Percentiles rank a stretch among this genome's conserved stretches.
These are phyloP conservation scores for Thermochaetoides dissita DNA, from an alignment of 2,329 filamentous ascomycete genomes.

Conservation along the genomic window DNA sequence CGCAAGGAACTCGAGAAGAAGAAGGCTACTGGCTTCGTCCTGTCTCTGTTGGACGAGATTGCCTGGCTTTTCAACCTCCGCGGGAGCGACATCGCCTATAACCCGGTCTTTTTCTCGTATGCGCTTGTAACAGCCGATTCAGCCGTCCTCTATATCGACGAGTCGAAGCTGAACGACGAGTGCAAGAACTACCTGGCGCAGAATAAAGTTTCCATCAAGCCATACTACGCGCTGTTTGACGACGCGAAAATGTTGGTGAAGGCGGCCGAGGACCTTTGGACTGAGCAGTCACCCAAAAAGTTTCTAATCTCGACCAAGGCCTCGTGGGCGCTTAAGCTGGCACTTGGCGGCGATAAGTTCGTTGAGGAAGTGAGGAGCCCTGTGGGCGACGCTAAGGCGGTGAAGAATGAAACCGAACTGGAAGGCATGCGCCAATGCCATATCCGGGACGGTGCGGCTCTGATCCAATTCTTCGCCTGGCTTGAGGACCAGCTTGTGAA, in stretches of 20 bases:
- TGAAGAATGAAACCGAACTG: constrained; percentile 84
- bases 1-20: constrained; percentile 87
- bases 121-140: constrained; percentile 67
- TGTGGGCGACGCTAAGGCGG: constrained; percentile 76
- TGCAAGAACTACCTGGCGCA: constrained; percentile 55
- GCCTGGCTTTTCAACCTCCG: constrained; percentile 98
- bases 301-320: constrained; percentile 78
- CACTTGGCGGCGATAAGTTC: constrained; percentile 69
- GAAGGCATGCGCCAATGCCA: constrained; percentile 91
- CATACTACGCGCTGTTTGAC: constrained; percentile 68
- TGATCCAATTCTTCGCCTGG: constrained; percentile 93
- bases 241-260: constrained; percentile 54
- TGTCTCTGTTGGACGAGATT: constrained; percentile 92
- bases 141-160: constrained; percentile 73
- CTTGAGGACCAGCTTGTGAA: constrained; percentile 73
- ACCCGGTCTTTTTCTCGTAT: constrained; percentile 97
- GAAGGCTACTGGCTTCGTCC: constrained; percentile 71
- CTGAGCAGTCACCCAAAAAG: constrained; percentile 36
- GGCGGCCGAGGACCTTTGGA: constrained; percentile 18
- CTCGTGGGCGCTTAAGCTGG: constrained; percentile 83
- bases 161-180: constrained; percentile 57
- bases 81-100: constrained; percentile 91
- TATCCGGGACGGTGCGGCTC: constrained; percentile 77
- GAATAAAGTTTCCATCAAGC: constrained; percentile 58
- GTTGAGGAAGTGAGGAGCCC: constrained; percentile 82